Percentiles rank a stretch among this genome's conserved stretches.
phyloP scores from a whole-genome alignment of 83 land plant genomes.

The Picea abies region DNA sequence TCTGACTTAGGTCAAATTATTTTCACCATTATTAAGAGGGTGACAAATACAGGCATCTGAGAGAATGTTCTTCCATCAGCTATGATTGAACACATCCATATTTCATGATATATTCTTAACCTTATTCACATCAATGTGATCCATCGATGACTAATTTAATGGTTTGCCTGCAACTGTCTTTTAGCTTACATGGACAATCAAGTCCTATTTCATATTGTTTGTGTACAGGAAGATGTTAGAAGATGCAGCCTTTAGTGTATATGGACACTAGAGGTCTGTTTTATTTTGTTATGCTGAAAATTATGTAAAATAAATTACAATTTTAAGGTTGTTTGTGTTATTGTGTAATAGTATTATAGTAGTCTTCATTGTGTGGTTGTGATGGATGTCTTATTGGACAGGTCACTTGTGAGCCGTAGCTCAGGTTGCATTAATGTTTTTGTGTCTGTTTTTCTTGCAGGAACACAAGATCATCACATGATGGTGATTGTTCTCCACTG shows the following conservation, averaged over 20 bases:
- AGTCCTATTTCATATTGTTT: neutral
- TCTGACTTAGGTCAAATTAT: too few species aligned
- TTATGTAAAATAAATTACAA: neutral
- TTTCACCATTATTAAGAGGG: too few species aligned
- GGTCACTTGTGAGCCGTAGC: neutral
- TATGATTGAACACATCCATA: too few species aligned
- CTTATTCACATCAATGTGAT: too few species aligned
- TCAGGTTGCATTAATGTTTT: neutral
- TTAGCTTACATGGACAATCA: neutral
- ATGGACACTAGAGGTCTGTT: neutral
- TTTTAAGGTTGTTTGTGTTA: neutral
- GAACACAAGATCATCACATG: conserved; percentile 23
- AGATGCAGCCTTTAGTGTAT: neutral
- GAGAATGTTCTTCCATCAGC: too few species aligned
- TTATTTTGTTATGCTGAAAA: neutral
- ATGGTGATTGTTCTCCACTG: conserved; percentile 18
- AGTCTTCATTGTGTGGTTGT: neutral
- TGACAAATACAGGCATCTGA: too few species aligned
- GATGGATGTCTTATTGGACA: neutral
- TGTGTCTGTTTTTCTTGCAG: conserved; percentile 2
- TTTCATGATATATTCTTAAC: too few species aligned
- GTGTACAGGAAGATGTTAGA: neutral
- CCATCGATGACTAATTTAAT: neutral
- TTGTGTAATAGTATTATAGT: neutral
- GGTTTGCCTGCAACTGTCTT: neutral